A percentile compares a stretch with the other conserved stretches of the same genome.
Evolutionary conservation across 2,329 filamentous ascomycete genomes (phyloP).

Genomic region (Monilinia aucupariae): DNA sequence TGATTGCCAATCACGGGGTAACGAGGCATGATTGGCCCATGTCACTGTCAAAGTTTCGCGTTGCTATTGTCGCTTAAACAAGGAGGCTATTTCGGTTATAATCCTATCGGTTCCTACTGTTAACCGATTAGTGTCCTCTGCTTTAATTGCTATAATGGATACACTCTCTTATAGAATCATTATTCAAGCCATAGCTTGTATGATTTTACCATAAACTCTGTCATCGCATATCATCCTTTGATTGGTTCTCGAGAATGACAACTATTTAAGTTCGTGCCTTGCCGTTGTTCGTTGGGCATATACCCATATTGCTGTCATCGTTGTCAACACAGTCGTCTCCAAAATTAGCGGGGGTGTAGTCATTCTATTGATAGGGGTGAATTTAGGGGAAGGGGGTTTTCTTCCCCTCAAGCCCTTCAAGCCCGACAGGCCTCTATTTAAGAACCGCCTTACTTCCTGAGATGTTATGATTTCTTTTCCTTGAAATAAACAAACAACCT

Average conservation of each 20-base stretch:
- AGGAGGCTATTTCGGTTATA: not conserved
- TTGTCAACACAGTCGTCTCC: not conserved
- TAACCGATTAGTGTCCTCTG: not conserved
- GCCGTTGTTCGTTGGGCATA: not conserved
- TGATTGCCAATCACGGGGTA: not conserved
- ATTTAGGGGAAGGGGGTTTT: not conserved
- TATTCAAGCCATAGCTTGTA: rapidly evolving
- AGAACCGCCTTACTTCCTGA: not conserved
- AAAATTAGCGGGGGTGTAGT: not conserved
- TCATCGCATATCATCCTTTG: not conserved
- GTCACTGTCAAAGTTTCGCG: not conserved
- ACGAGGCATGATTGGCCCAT: not conserved
- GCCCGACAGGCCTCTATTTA: not conserved
- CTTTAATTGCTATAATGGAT: not conserved
- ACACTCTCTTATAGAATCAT: not conserved
- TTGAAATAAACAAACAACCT: not conserved
- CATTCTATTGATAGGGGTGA: not conserved
- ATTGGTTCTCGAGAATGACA: not conserved
- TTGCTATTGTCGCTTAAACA: conserved; percentile 1
- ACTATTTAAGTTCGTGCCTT: not conserved
- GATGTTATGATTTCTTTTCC: not conserved
- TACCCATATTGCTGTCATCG: not conserved
- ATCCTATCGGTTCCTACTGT: not conserved
- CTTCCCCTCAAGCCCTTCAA: not conserved
- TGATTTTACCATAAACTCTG: not conserved